Evolutionary conservation across 2,329 filamentous ascomycete species (phyloP), one percentile per base, ranked within the genome.

Genomic region (Aspergillus neotritici): DNA sequence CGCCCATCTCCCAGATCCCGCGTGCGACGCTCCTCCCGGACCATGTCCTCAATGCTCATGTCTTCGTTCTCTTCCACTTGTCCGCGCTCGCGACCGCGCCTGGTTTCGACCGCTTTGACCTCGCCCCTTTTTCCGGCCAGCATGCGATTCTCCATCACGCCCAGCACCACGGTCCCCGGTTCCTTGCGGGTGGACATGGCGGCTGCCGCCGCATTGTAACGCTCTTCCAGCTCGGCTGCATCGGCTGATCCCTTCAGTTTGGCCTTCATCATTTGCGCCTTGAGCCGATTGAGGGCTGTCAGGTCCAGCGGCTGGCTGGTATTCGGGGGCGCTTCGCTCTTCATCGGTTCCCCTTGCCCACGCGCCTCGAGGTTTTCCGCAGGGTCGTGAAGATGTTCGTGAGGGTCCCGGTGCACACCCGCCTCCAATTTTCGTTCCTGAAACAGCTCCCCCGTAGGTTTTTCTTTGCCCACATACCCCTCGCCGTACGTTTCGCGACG

Each of bases 21-120:
- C 4, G 87, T 96, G 42, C 91, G 84, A 30, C 87, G 82, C 67
- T 98, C 93, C 66, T 97, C 90, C 21, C 88, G 82, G 13, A 98
- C 82, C 93, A 98, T 98, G 65, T 98, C 93, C 41, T 94, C 89
- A 47, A 98, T 86, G 25, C 75, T 84, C 89, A 98, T 97, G 56
- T 97, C 89, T 41, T 94, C 86, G 60, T 97, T 97, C 52, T 93
- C 88, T 54, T 87, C 81, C 5, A 98, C 86, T 6, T 82, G 76
- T 1, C 91, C 93, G 41, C 90, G 82, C 65, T 95, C 90, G 5
- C 80, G 78, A 3, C 90, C 91, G 37, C 90, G 81, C 60, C 86
- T 93, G 46, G 81, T 94, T 17, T 84, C 80, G 6, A 96, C 74
- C 0, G 80, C 71, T 54, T 83, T 90, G 43, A 91, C 86, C 67